Evolutionary conservation across 805 yeast genomes (phyloP), one percentile per base, ranked within the genome.

Genomic region (Wickerhamiella kurtzmanii): DNA sequence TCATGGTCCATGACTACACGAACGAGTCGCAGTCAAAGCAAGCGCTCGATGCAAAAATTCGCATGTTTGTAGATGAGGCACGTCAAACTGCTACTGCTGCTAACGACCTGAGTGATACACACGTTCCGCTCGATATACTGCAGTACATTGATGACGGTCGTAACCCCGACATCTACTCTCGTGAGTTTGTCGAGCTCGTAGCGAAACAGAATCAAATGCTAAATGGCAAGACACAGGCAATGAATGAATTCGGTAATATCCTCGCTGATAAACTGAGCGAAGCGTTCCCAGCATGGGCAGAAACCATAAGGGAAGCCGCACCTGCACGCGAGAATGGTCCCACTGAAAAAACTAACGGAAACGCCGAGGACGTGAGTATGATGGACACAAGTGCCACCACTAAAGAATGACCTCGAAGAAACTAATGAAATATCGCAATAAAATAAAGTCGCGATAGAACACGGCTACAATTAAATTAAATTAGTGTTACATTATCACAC

Each of bases 111-210:
- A 45, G 42, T 13, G 54, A 47, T 21, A 38, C 50, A 8, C 35
- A 38, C 28, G 49, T 63, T 2, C 96, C 96, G 1, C 62, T 82
- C 36, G 96, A 88, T 58, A 88, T 88, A n/a, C 68, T 87, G 13
- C 80, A 82, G 52, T 92, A 92, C 59, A 85, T 92, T 36, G 97
- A 92, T 60, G 94, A 86, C 58, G 98, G 98, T 2, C 71, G 98
- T 55, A 92, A 92, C 60, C 97, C 98, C 0, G 97, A 92, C 60
- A 87, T 92, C 37, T 92, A 92, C 64, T 87, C 97, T 0, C 74
- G 98, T 61, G 98, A 92, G 65, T 92, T 92, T 65, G 85, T 89
- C 15, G 98, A 92, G 61, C 84, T 89, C 35, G 82, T 92, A n/a
- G 79, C 87, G 37, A 80, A 85, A 56, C 79, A 87, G 41, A 92